These are phyloP conservation scores for Neofusicoccum cordaticola DNA, from an alignment of 2,329 filamentous ascomycete species.

Conservation along the genomic window DNA sequence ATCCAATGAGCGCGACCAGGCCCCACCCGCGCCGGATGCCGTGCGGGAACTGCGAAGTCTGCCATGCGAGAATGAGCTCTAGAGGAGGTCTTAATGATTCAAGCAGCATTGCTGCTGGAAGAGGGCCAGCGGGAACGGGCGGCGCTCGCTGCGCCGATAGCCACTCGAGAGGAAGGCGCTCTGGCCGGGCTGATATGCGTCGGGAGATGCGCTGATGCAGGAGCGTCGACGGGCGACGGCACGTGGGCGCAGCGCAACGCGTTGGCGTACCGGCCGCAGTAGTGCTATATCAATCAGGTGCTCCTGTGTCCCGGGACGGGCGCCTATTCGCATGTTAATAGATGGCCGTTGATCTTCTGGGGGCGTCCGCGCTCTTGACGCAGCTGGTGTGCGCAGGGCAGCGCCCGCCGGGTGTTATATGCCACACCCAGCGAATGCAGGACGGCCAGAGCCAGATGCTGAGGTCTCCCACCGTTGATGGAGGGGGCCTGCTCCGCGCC, in stretches of 20 bases:
- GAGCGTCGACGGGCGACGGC: background rate
- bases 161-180: too few species aligned
- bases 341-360: background rate
- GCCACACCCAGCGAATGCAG: background rate
- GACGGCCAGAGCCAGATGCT: background rate
- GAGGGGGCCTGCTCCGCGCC: background rate
- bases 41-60: conserved; percentile 3
- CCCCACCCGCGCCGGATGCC: background rate
- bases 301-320: background rate
- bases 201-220: too few species aligned
- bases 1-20: background rate
- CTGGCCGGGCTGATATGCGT: background rate
- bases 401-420: background rate
- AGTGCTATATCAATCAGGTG: background rate
- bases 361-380: too few species aligned
- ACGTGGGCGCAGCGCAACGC: background rate
- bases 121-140: too few species aligned
- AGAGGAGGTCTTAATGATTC: conserved; percentile 3
- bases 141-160: too few species aligned
- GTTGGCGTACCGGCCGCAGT: background rate
- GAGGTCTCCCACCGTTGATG: background rate
- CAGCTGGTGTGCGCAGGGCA: background rate
- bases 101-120: background rate
- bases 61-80: conserved; percentile 1
- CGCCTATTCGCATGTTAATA: background rate